Percentiles rank a stretch among this genome's conserved stretches.
Conservation (phyloP, 257 asterid genomes). For the Rehmannia glutinosa region DNA sequence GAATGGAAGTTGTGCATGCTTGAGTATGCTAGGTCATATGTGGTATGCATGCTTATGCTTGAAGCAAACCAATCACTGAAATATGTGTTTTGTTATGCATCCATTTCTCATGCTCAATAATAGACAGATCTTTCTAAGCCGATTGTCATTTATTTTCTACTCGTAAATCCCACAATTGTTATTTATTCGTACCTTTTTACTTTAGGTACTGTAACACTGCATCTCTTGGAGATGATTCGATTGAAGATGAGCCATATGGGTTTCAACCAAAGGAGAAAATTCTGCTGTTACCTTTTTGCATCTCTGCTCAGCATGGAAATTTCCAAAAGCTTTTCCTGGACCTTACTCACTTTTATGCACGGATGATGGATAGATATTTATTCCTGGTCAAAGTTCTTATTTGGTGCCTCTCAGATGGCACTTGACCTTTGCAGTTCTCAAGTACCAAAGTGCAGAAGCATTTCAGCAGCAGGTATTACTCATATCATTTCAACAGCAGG, state of each 20-base stretch:
- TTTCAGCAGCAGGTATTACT: conserved; percentile 94
- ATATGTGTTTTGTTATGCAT: background rate
- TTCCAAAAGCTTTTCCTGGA: conserved; percentile 65
- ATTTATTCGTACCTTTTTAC: background rate
- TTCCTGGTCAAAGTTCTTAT: conserved; percentile 53
- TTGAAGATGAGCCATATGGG: conserved; percentile 21
- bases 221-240: conserved; percentile 46
- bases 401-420: conserved; percentile 49
- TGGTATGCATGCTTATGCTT: background rate
- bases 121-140: too few relatives aligned
- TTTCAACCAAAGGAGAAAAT: conserved; percentile 41
- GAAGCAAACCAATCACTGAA: background rate
- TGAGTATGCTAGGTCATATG: too few relatives aligned
- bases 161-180: background rate
- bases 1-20: background rate
- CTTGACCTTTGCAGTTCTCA: conserved; percentile 48
- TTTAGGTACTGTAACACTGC: conserved; percentile 64
- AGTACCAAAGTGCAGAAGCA: conserved; percentile 44
- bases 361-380: conserved; percentile 62
- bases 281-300: conserved; percentile 51
- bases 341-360: conserved; percentile 54
- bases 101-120: conserved; percentile 1
- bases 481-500: too few relatives aligned
- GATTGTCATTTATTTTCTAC: background rate
- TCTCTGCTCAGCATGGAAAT: conserved; percentile 69